Conservation (phyloP, 257 asterid species). For the Solanum stenotomum region DNA sequence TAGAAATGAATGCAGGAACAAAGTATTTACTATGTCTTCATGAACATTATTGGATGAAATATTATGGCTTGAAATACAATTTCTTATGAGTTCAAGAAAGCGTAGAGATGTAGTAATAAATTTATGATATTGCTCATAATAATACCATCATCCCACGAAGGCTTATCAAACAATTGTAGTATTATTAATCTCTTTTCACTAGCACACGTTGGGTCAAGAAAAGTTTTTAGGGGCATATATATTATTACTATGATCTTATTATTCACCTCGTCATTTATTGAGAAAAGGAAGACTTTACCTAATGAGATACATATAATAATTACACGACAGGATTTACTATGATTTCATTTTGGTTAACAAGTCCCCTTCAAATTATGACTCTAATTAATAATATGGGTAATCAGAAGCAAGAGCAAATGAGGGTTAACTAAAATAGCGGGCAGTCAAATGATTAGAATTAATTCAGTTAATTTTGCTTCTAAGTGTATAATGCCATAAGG, state of each 20-base stretch:
- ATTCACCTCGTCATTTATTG: slow-evolving; percentile 3
- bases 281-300: slow-evolving; percentile 18
- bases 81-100: not conserved
- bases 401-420: slow-evolving; percentile 8
- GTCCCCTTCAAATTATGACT: slow-evolving; percentile 28
- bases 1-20: not conserved
- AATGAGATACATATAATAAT: slow-evolving; percentile 4
- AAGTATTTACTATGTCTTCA: not conserved
- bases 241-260: not conserved
- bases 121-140: not conserved
- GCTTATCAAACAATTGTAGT: slow-evolving; percentile 1
- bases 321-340: slow-evolving; percentile 10
- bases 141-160: not conserved
- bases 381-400: not conserved
- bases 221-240: not conserved
- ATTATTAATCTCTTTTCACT: not conserved
- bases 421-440: slow-evolving; percentile 2
- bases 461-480: not conserved
- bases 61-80: not conserved
- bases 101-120: not conserved
- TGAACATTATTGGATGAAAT: not conserved
- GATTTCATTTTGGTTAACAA: slow-evolving; percentile 32
- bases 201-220: slow-evolving; percentile 4
- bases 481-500: slow-evolving; percentile 2
- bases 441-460: slow-evolving; percentile 8